These are phyloP conservation scores for Komagataella phaffii DNA, from an alignment of 805 yeast genomes.

Conservation along the genomic window DNA sequence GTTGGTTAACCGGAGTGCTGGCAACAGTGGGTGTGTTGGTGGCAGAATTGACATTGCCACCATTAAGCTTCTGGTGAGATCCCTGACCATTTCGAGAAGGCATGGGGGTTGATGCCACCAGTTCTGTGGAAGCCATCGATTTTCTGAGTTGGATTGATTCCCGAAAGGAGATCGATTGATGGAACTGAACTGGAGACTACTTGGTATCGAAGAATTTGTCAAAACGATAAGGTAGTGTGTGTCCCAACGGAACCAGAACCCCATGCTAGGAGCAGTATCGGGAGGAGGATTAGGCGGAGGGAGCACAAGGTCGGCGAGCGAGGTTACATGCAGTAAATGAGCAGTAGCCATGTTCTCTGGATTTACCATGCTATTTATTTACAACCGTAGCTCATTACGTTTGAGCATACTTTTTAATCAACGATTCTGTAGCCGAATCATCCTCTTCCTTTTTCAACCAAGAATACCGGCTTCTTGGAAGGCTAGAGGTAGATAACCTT, in stretches of 20 bases:
- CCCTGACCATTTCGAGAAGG: not conserved
- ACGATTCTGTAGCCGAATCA: not conserved
- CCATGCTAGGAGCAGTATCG: not conserved
- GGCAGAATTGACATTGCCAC: not conserved
- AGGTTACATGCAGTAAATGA: not conserved
- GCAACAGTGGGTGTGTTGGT: not conserved
- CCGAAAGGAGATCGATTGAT: not conserved
- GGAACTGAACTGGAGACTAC: not conserved
- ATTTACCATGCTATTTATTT: not conserved
- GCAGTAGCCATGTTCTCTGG: not conserved
- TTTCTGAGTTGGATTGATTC: not conserved
- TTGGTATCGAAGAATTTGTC: not conserved
- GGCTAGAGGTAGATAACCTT: not conserved
- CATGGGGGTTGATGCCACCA: not conserved
- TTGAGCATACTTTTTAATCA: not conserved
- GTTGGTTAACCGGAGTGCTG: not conserved
- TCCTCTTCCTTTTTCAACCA: not conserved
- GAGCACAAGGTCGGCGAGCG: not conserved
- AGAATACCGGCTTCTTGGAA: not conserved
- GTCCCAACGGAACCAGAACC: not conserved
- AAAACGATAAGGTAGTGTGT: not conserved
- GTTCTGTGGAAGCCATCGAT: slow-evolving; percentile 1
- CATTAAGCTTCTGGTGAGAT: not conserved
- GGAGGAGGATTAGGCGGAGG: not conserved
- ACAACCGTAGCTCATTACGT: not conserved